Base-by-base conservation (phyloP, 192 early-diverging fungal species). In the Coemansia aciculifera region DNA sequence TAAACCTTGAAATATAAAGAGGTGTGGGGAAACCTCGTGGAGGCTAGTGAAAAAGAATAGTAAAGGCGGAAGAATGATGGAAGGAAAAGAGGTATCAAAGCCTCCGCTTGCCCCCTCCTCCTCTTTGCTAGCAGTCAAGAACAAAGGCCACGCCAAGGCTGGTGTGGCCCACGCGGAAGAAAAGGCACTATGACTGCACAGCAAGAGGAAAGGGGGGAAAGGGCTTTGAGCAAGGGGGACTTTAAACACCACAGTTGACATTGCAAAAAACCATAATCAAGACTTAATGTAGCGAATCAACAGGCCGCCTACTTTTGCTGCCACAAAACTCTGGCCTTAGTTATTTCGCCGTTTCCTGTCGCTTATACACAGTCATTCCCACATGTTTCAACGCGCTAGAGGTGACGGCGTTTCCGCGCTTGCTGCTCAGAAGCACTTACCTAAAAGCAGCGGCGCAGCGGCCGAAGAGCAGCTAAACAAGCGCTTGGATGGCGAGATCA, bases 401-500 rank as follows among this genome's bases (percentile, higher is more conserved):
- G 68, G 61, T 64, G 73, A 75, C 48, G 66, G 68, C 36, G 59
- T 57, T n/a, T 46, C 78, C 0, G 65, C 67, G 24, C 68, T 67
- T 8, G 64, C 67, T 21, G 29, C 62, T 9, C 63, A 74, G 63
- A 73, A 73, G 51, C 79, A 82, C 66, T n/a, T 74, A 27, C 72
- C 67, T 40, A 77, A 67, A 24, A 67, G 44, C 69, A 66, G 69
- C 72, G 64, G 70, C 15, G 67, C 59, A 17, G 65, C 57, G 0
- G 66, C 73, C 2, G 81, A 78, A 43, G 75, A 74, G 36, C 69
- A 64, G 72, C 76, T 83, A 34, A 83, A 83, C 61, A 64, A 66
- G 60, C 73, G 81, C 34, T 52, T 83, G 32, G 69, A 78, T 34
- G 43, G 61, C 49, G 81, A 83, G 36, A 66, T 83, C 44, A 77